A percentile compares a stretch with the other conserved stretches of the same genome.
phyloP scores from a whole-genome alignment of 2,329 filamentous ascomycete species.

The Sporothrix pseudoabietina region DNA sequence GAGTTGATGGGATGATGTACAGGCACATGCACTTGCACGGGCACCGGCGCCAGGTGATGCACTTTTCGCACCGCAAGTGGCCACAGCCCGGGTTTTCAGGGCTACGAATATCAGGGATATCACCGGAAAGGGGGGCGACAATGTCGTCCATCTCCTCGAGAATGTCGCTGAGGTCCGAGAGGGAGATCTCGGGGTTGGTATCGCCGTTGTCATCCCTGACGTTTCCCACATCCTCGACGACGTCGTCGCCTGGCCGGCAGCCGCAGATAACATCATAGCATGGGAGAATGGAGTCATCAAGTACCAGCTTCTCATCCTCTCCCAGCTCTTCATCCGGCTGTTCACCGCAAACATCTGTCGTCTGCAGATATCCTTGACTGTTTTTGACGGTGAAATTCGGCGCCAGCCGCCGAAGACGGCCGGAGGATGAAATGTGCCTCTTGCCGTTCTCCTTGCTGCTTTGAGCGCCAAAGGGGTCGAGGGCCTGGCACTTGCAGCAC shows the following conservation, averaged over 20 bases:
- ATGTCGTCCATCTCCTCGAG: slow-evolving; percentile 1
- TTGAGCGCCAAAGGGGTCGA: not conserved
- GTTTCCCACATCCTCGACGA: too few relatives aligned
- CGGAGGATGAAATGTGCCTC: not conserved
- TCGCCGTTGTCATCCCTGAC: not conserved
- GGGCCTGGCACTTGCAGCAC: not conserved
- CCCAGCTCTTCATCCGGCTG: too few relatives aligned
- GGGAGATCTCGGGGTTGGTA: not conserved
- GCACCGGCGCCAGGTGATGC: slow-evolving; percentile 4
- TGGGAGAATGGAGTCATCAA: not conserved
- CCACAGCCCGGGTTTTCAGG: not conserved
- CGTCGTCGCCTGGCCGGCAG: not conserved
- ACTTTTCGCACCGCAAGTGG: not conserved
- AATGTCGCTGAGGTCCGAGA: not conserved
- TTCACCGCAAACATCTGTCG: not conserved
- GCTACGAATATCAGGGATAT: not conserved
- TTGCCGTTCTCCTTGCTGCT: not conserved
- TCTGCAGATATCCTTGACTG: not conserved
- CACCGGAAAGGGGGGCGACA: not conserved
- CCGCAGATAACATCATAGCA: not conserved
- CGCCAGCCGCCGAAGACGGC: not conserved
- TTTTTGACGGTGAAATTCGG: not conserved
- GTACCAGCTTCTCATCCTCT: too few relatives aligned
- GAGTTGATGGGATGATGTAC: not conserved
- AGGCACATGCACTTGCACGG: not conserved